Base-by-base conservation (phyloP, 78 protist genomes). In the Corallochytrium limacisporum region DNA sequence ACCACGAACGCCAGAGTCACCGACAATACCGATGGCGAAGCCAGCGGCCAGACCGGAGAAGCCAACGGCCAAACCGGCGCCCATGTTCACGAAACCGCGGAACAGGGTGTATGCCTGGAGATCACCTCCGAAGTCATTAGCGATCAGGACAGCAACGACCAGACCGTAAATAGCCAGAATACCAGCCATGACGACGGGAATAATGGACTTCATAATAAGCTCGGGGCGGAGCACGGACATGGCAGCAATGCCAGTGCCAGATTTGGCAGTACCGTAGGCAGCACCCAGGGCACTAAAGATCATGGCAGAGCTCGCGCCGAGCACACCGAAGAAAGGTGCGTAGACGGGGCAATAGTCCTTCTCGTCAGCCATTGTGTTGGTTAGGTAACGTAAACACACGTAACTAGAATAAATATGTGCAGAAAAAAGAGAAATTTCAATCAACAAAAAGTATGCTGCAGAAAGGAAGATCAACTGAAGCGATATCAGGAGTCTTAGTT, bases 261-360 rank as follows among this genome's bases (percentile, higher is more conserved):
- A 47, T 83, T 94, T 95, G 36, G 99, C 98, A 9, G 99, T 92
- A 13, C 99, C 99, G 81, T 97, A 97, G 18, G 99, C 98, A 26
- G 98, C 89, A 3, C 99, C 99, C 40, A 97, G 77, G 82, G 88
- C 97, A 87, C 61, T 47, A n/a, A 72, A 72, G 31, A 62, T 69
- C 61, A 72, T 61, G 63, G 78, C 69, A 56, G 63, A 1, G 31
- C 71, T 39, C 40, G 70, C 78, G 13, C 78, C 78, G 37, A 72
- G 24, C 22, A 54, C 78, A 33, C 78, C 78, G 50, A 72, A 72
- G 78, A 72, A 72, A 20, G 60, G 39, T 24, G 75, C 67, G 53
- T 69, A 69, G 20, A 42, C 47, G 38, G 75, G 75, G 61, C 75
- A 69, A 16, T 69, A 32, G 15, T 48, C 38, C 13, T 47, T 22